Conservation (phyloP, 306 rosid species). For the Echinosophora koreensis region DNA sequence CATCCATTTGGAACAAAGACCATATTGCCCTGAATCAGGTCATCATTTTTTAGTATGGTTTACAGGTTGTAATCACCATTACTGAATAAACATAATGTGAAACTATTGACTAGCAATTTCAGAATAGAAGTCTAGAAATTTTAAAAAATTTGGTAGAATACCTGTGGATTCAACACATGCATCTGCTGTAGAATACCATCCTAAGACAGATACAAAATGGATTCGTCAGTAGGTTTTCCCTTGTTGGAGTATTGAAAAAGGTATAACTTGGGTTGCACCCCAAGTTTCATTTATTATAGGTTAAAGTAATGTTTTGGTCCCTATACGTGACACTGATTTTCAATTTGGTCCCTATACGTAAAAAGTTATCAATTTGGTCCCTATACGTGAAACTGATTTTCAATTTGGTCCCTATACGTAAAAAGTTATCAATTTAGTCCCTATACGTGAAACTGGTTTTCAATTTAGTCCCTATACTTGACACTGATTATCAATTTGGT, state of each 20-base stretch:
- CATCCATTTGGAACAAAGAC: not conserved
- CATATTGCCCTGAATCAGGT: constrained; percentile 16
- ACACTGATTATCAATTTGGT: too few species aligned
- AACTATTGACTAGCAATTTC: constrained; percentile 30
- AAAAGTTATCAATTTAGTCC: too few species aligned
- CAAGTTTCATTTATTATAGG: not conserved
- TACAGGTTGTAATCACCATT: constrained; percentile 3
- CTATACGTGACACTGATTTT: too few species aligned
- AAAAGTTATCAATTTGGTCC: too few species aligned
- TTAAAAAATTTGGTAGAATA: constrained; percentile 38
- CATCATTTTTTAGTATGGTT: constrained; percentile 11
- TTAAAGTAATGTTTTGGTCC: too few species aligned
- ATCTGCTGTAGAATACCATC: constrained; percentile 74
- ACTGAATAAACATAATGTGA: constrained; percentile 3
- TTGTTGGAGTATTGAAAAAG: constrained; percentile 10
- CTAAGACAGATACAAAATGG: constrained; percentile 54
- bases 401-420: too few species aligned
- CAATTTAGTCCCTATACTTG: too few species aligned
- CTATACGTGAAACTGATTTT: too few species aligned
- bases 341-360: too few species aligned
- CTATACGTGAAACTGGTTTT: too few species aligned
- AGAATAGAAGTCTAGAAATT: constrained; percentile 22
- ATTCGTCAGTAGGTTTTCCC: constrained; percentile 47
- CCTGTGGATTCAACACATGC: constrained; percentile 95
- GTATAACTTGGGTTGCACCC: constrained; percentile 20